phyloP scores from a whole-genome alignment of 306 rosid genomes.

The Fragaria ananassa region DNA sequence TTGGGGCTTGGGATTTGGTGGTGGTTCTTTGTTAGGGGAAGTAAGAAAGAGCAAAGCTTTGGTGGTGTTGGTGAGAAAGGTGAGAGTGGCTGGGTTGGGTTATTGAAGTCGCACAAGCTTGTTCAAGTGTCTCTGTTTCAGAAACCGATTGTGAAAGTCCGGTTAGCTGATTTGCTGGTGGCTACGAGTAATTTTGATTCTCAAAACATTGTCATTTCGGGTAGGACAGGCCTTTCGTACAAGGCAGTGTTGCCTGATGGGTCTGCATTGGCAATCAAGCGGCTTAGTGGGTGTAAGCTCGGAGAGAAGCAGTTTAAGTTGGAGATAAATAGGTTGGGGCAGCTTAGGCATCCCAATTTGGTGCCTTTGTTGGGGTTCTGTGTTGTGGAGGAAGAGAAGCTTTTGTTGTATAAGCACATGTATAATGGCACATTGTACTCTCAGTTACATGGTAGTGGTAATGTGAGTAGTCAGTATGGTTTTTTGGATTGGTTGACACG shows the following conservation, averaged over 20 bases:
- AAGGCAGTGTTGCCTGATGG: constrained; percentile 58
- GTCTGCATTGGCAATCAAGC: constrained; percentile 47
- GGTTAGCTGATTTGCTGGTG: constrained; percentile 38
- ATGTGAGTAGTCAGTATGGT: constrained; percentile 43
- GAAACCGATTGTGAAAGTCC: constrained; percentile 54
- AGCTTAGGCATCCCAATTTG: constrained; percentile 53
- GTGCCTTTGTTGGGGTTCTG: constrained; percentile 58
- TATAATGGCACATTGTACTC: constrained; percentile 48
- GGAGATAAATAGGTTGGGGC: constrained; percentile 56
- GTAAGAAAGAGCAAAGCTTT: constrained; percentile 27
- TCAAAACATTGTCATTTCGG: constrained; percentile 39
- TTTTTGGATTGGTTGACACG: constrained; percentile 56
- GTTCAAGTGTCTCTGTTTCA: constrained; percentile 51
- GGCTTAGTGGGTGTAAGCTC: constrained; percentile 45
- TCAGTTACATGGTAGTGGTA: constrained; percentile 41
- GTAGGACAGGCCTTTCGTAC: constrained; percentile 48
- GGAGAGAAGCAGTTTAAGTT: constrained; percentile 49
- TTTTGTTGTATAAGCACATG: constrained; percentile 65
- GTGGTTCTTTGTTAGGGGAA: constrained; percentile 42
- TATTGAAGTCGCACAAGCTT: constrained; percentile 41
- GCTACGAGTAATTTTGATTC: constrained; percentile 45
- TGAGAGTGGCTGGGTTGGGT: constrained; percentile 37
- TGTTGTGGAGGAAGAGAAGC: constrained; percentile 53
- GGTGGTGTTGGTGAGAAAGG: constrained; percentile 25
- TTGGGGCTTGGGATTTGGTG: constrained; percentile 51